These are phyloP conservation scores for Diaporthe sp. DNA, from an alignment of 2,329 filamentous ascomycete genomes.

Conservation along the genomic window DNA sequence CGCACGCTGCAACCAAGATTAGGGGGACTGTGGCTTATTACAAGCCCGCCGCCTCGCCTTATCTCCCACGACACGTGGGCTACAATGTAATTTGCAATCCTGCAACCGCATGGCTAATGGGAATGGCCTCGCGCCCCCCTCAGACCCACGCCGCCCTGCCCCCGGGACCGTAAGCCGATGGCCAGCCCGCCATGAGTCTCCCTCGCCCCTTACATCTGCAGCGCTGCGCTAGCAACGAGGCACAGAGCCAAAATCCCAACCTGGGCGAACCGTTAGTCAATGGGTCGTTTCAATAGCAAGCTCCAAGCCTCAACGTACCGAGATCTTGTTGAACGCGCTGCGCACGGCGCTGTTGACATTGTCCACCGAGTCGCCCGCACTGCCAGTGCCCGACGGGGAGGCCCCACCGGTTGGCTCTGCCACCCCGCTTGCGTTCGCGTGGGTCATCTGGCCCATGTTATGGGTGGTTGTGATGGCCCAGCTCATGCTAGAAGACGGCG, in stretches of 20 bases:
- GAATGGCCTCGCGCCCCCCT: background rate
- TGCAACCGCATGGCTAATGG: background rate
- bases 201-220: slow-evolving; percentile 22
- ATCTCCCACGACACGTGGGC: background rate
- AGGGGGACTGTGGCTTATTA: background rate
- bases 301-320: slow-evolving; percentile 27
- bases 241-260: slow-evolving; percentile 33
- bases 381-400: slow-evolving; percentile 1
- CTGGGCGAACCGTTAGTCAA: slow-evolving; percentile 31
- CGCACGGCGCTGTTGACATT: slow-evolving; percentile 4
- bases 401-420: background rate
- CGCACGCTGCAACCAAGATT: background rate
- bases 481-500: slow-evolving; percentile 15
- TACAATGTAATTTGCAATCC: background rate
- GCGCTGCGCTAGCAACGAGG: background rate
- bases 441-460: background rate
- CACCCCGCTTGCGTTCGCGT: slow-evolving; percentile 3
- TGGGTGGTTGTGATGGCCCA: slow-evolving; percentile 15
- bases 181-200: background rate
- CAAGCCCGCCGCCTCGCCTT: background rate
- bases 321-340: slow-evolving; percentile 26
- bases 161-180: background rate
- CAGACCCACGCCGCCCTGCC: background rate
- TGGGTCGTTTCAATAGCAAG: background rate
- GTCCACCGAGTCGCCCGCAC: background rate